Base-by-base conservation (phyloP, 2,329 filamentous ascomycete species). In the Fusarium redolens region DNA sequence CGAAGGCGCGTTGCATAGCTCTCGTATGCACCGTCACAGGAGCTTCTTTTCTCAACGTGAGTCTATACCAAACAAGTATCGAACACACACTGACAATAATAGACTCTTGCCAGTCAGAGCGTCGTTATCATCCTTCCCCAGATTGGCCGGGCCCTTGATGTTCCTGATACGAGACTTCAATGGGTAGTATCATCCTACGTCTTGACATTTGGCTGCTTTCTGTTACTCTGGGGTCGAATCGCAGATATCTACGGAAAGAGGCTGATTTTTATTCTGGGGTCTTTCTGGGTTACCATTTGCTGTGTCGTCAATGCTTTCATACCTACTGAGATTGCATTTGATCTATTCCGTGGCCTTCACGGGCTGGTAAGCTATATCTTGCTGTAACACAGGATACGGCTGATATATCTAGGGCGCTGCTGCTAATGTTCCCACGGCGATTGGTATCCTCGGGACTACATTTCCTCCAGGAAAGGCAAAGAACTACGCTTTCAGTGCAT, bases 101-200 rank as follows among this genome's bases (percentile, higher is more conserved):
- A 78, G 77, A 79, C 76, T 10, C 76, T 79, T 52, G 65, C 77
- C n/a, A 73, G 75, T 38, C 77, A 78, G 28, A 78, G 74, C 31
- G 77, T 78, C 37, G 75, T 78, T 56, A 78, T 73, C 33, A 73
- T 77, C 82, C 77, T 92, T 20, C 90, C 90, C 0, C 87, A 85
- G n/a, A 91, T 92, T 38, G 88, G 89, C 41, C 75, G 82, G 31
- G 86, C 87, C 15, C 82, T 92, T 8, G 68, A 79, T 57, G 89
- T 92, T 25, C 90, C 90, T 2, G 85, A 88, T 43, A 85, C 85
- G 31, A 85, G 90, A 20, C 85, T 89, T 64, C 90, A 92, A 81
- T 92, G 91, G 90, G 85, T 92, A 68, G 84, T 92, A 1, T 92
- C 90, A 0, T 87, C 90, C 1, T 92, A 92, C 76, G 85, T 88